A percentile compares a stretch with the other conserved stretches of the same genome.
Evolutionary conservation across 139 green algal genomes (phyloP).

Genomic region (Pleodorina starrii): DNA sequence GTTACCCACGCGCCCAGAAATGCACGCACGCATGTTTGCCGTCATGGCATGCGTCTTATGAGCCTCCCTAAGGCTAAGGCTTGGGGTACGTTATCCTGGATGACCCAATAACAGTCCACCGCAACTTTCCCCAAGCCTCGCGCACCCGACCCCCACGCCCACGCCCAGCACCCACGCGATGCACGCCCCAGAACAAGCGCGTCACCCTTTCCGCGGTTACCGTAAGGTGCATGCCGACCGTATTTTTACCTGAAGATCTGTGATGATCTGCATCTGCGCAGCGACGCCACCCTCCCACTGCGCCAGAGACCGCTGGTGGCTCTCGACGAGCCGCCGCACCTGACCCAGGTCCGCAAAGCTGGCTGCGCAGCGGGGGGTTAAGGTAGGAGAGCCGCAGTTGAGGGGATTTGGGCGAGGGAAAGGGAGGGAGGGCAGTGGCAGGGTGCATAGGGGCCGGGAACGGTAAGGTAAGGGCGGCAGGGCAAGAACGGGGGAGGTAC

Average conservation of each 20-base stretch:
- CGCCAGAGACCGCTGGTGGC: slow-evolving; percentile 34
- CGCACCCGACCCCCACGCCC: background rate
- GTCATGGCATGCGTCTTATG: background rate
- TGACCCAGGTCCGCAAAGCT: background rate
- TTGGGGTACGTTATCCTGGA: too few species aligned
- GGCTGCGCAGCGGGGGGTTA: background rate
- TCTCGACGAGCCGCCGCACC: slow-evolving; percentile 30
- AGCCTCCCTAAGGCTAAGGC: background rate
- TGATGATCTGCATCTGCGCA: slow-evolving; percentile 42
- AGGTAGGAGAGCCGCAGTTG: too few species aligned
- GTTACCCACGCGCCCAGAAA: too few species aligned
- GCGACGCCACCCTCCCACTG: slow-evolving; percentile 47
- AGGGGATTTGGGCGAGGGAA: too few species aligned
- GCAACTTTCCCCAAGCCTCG: background rate
- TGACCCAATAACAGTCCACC: background rate
- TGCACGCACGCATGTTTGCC: too few species aligned
- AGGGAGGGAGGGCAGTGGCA: too few species aligned
- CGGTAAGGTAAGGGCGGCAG: too few species aligned
- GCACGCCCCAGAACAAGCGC: background rate
- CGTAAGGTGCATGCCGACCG: too few species aligned
- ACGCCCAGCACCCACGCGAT: background rate
- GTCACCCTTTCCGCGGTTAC: too few species aligned
- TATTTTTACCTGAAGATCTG: slow-evolving; percentile 38
- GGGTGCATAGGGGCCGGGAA: too few species aligned
- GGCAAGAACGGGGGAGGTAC: too few species aligned